phyloP scores from a whole-genome alignment of 495 filamentous ascomycete species.

The Lindgomyces ingoldianus region DNA sequence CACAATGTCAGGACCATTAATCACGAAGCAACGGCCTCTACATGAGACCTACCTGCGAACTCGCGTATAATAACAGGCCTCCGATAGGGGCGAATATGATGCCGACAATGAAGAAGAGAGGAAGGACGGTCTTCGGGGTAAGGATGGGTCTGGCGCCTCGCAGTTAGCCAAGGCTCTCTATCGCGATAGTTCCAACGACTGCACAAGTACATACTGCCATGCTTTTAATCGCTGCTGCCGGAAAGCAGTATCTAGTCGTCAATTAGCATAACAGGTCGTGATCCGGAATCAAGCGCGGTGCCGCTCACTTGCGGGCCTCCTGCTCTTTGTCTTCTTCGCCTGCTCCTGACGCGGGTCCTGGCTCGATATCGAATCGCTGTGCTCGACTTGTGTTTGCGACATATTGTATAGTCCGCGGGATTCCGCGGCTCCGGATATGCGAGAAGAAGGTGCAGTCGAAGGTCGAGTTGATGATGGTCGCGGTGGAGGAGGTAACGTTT shows the following conservation, averaged over 20 bases:
- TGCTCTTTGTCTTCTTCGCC: slow-evolving; percentile 77
- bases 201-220: slow-evolving; percentile 67
- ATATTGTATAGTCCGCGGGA: slow-evolving; percentile 36
- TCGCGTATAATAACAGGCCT: slow-evolving; percentile 80
- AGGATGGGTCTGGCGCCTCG: slow-evolving; percentile 69
- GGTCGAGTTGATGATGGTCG: slow-evolving; percentile 1
- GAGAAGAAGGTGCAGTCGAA: slow-evolving; percentile 2
- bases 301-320: slow-evolving; percentile 76
- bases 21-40: background rate
- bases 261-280: slow-evolving; percentile 5
- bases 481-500: slow-evolving; percentile 20
- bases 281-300: background rate
- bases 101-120: slow-evolving; percentile 83
- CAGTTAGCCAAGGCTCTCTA: slow-evolving; percentile 22
- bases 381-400: slow-evolving; percentile 43
- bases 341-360: slow-evolving; percentile 52
- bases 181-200: background rate
- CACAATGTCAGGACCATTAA: slow-evolving; percentile 1
- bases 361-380: slow-evolving; percentile 49
- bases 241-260: slow-evolving; percentile 76
- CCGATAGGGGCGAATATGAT: slow-evolving; percentile 87
- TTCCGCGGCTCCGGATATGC: slow-evolving; percentile 24
- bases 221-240: slow-evolving; percentile 89
- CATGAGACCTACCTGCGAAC: slow-evolving; percentile 61
- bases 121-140: slow-evolving; percentile 88